Evolutionary conservation across 352 stramenopile species (phyloP), one percentile per base, ranked within the genome.

Genomic region (Pythium diclinum): DNA sequence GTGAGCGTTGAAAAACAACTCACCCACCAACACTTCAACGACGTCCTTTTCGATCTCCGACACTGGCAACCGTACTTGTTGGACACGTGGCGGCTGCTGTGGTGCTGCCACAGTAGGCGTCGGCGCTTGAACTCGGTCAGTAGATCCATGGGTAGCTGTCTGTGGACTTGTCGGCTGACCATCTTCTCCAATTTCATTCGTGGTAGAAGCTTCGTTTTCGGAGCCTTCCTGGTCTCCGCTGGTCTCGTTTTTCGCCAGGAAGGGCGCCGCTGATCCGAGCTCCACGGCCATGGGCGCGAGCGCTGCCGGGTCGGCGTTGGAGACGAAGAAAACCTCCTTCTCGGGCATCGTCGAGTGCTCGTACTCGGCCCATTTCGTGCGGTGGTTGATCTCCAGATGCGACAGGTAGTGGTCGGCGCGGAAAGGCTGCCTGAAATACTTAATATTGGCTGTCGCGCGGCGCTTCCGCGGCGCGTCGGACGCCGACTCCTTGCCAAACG

Each of bases 311-410:
- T 46, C 38, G 38, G 38, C 38, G 38, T n/a, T 69, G 21, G 56
- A 52, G 0, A 71, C 67, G 33, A 87, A 83, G 69, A 87, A 84
- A 44, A 77, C 69, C 30, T 85, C 75, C 59, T 89, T 89, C 48
- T 87, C 78, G n/a, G 67, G 56, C 44, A 63, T 73, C 6, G 74
- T 72, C n/a, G 73, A 73, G 21, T 74, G 72, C 59, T 87, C 76
- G 65, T 89, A 89, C 59, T 82, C 77, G 59, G 69, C 58, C 81
- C 81, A 89, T 54, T 85, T 84, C n/a, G 63, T 47, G 63, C 75
- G 78, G 72, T 89, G 81, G 60, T 89, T 85, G 63, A 88, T 87
- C 72, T 87, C 76, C 30, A 89, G 54, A 44, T 89, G 81, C 42
- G 76, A 87, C 25, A 85, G 68, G 55, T 88, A 89, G 59, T 89